Evolutionary conservation across 257 asterid species (phyloP).

Genomic region (Petunia secreta): DNA sequence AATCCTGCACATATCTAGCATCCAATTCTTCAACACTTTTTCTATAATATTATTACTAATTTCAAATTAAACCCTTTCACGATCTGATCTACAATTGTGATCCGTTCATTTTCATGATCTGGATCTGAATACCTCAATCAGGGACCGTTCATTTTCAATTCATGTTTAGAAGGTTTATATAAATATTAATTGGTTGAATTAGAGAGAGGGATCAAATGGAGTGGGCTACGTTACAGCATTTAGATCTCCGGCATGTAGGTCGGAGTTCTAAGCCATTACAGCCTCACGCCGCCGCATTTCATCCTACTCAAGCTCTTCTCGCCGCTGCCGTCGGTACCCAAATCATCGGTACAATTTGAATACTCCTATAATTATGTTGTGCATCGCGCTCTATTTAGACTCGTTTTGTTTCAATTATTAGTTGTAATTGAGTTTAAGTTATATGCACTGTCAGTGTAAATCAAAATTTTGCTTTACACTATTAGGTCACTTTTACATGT

Average conservation of each 20-base stretch:
- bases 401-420: no score
- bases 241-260: constrained; percentile 96
- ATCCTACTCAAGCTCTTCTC: constrained; percentile 82
- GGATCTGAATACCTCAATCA: constrained; percentile 20
- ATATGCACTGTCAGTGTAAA: no score
- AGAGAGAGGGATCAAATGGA: constrained; percentile 52
- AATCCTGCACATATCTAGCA: no score
- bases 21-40: no score
- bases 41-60: no score
- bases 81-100: constrained; percentile 17
- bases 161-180: constrained; percentile 1
- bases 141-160: background rate
- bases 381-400: no score
- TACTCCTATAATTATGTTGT: background rate
- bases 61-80: no score
- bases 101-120: constrained; percentile 26
- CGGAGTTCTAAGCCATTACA: constrained; percentile 94
- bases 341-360: constrained; percentile 57
- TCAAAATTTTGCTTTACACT: no score
- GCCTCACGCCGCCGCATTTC: constrained; percentile 97
- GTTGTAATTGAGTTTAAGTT: no score
- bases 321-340: constrained; percentile 80
- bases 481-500: no score
- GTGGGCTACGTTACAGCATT: constrained; percentile 96
- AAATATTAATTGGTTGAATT: constrained; percentile 8